Base-by-base conservation (phyloP, 108 stramenopile species). In the Nitzschia sp. region DNA sequence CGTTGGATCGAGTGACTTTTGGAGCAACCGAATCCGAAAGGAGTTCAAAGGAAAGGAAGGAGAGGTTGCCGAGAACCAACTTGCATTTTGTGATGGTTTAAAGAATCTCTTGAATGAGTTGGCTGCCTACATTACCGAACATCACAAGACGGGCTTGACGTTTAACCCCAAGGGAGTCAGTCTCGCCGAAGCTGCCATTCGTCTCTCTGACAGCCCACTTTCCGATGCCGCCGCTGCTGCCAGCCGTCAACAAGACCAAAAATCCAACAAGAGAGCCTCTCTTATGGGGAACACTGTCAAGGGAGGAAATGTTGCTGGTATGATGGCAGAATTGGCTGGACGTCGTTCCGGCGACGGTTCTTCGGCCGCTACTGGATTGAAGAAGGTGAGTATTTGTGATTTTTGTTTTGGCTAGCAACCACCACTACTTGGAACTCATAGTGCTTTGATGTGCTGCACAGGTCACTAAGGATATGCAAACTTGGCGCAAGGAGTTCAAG, bases 21-120 rank as follows among this genome's bases (percentile, higher is more conserved):
- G 95, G 94, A 84, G 91, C 46, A 98, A 98, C 82, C 92, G 93
- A 58, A 91, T 98, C 67, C 79, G 97, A 37, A 92, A 95, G 77
- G 89, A 95, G 64, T 94, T 89, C 83, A 92, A 90, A 67, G 81
- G 77, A 53, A 95, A 96, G 52, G 83, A 80, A 37, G 84, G 89
- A 10, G 71, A 79, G 38, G 39, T 25, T 1, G 39, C 60, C 41
- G 51, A 65, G 53, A 15, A 26, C 11, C 96, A 97, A 38, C 73
- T 91, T 51, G 88, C 65, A 25, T 98, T 94, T 64, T 96, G 95
- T 65, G 95, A 98, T 69, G 71, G 80, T 14, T 65, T 97, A 71
- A 98, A 97, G 74, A 82, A 72, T 12, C 52, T 93, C 50, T 57
- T 95, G 3, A 26, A 52, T 22, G 95, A 86, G 59, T 79, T 98